phyloP scores from a whole-genome alignment of 108 stramenopile species.

The Cyclotella atomus region DNA sequence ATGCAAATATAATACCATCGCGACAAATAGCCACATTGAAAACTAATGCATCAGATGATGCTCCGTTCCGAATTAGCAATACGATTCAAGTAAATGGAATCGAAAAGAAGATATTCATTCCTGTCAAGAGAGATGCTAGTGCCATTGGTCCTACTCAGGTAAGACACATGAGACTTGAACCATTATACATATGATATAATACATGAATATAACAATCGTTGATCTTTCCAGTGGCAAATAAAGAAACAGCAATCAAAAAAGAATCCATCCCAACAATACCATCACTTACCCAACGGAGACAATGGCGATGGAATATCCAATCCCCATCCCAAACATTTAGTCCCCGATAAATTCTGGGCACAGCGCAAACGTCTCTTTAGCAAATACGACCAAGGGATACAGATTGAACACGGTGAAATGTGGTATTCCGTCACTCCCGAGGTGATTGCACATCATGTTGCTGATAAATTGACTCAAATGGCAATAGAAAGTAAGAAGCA shows the following conservation, averaged over 20 bases:
- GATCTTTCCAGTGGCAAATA: conserved; percentile 11
- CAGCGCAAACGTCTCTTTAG: conserved; percentile 80
- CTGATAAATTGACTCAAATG: conserved; percentile 26
- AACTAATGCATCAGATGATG: not conserved
- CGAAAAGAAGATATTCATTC: conserved; percentile 36
- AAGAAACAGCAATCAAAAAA: conserved; percentile 6
- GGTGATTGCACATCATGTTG: conserved; percentile 78
- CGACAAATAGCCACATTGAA: conserved; percentile 1
- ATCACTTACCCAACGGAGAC: conserved; percentile 35
- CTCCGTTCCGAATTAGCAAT: not conserved
- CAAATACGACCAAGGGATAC: conserved; percentile 78
- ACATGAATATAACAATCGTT: too few relatives aligned
- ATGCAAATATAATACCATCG: not conserved
- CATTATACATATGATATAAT: not conserved
- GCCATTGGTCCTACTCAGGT: conserved; percentile 41
- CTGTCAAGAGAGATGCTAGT: conserved; percentile 31
- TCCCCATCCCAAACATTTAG: conserved; percentile 67
- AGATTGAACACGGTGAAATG: conserved; percentile 62
- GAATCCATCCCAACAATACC: conserved; percentile 15
- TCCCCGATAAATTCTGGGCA: conserved; percentile 86
- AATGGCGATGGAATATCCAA: conserved; percentile 77
- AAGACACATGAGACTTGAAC: not conserved
- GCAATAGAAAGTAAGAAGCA: not conserved
- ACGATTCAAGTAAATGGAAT: conserved; percentile 12
- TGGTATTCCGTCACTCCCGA: conserved; percentile 90